Conservation (phyloP, 305 asterid genomes). For the Rubia occidens region DNA sequence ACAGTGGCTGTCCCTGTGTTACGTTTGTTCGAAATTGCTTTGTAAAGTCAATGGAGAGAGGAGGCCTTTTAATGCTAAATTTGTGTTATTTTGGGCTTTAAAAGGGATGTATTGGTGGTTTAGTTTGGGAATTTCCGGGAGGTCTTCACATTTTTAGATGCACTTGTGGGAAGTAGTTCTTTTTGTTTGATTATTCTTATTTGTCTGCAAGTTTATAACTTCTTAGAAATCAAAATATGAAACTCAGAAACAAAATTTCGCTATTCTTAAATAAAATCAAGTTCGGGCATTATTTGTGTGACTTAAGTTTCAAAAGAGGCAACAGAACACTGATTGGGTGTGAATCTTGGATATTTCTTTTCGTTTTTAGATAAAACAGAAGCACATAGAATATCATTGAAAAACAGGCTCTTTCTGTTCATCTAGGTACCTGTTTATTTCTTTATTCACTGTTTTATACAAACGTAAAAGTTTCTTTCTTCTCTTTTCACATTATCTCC, state of each 20-base stretch:
- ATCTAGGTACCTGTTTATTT: neutral
- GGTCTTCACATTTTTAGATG: neutral
- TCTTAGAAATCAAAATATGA: neutral
- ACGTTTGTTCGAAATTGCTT: neutral
- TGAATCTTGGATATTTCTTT: neutral
- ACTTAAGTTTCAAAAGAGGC: neutral
- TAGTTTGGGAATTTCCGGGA: neutral
- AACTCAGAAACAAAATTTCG: neutral
- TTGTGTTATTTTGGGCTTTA: neutral
- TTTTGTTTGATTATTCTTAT: constrained; percentile 1
- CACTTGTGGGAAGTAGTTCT: neutral
- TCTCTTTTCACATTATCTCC: constrained; percentile 13
- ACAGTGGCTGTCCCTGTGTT: neutral
- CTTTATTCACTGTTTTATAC: neutral
- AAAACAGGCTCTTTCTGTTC: neutral
- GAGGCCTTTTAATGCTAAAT: neutral
- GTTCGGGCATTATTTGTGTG: neutral
- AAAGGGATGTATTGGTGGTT: neutral
- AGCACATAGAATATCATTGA: neutral
- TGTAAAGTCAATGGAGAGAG: neutral
- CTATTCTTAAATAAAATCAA: neutral
- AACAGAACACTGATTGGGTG: neutral
- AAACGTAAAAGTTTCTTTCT: neutral
- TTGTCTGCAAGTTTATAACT: neutral
- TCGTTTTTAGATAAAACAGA: neutral